These are phyloP conservation scores for Trichophyton simii DNA, from an alignment of 2,329 filamentous ascomycete genomes.

Conservation along the genomic window DNA sequence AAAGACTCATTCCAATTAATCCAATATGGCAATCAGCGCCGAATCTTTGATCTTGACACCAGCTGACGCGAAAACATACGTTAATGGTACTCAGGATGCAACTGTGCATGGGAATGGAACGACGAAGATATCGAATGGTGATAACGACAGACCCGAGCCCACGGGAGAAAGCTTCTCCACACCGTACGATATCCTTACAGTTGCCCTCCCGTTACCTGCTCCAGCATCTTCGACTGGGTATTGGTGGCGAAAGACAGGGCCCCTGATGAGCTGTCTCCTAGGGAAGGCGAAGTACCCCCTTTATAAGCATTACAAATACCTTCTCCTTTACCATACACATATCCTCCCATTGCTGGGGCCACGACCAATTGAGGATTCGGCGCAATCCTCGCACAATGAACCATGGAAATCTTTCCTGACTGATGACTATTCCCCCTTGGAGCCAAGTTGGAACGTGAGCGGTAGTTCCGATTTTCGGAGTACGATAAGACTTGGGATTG, in stretches of 20 bases:
- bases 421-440: slow-evolving; percentile 3
- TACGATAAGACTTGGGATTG: background rate
- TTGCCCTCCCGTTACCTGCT: background rate
- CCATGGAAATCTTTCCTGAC: slow-evolving; percentile 3
- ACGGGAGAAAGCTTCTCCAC: background rate
- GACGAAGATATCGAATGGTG: background rate
- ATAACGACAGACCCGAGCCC: background rate
- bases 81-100: background rate
- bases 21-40: background rate
- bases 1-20: background rate
- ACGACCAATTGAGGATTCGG: background rate
- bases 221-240: background rate
- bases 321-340: slow-evolving; percentile 4
- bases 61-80: background rate
- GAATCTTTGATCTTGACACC: background rate
- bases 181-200: background rate
- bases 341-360: background rate
- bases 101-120: background rate
- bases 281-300: slow-evolving; percentile 1
- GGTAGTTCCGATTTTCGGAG: background rate
- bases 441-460: slow-evolving; percentile 2
- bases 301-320: slow-evolving; percentile 3
- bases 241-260: background rate
- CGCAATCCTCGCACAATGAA: background rate
- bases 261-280: background rate